Base-by-base conservation (phyloP, 768 basidiomycete species). In the Candolleomyces aberdarensis region DNA sequence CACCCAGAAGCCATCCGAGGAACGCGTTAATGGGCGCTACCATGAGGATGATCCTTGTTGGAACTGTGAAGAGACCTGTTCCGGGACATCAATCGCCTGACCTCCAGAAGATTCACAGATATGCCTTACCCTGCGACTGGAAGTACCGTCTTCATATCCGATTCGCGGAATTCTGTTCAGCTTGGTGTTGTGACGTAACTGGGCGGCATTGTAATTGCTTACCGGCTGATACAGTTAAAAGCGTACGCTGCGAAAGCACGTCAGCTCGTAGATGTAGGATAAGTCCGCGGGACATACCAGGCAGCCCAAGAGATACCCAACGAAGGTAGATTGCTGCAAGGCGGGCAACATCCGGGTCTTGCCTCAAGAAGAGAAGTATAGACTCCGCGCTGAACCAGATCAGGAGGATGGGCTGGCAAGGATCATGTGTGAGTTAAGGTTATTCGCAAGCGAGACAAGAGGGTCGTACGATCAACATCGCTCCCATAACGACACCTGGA, bases 361-460 rank as follows among this genome's bases (percentile, higher is more conserved):
- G 92, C 59, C 83, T 83, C 48, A 92, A 79, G 61, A 74, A 83
- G 36, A 96, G 80, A 0, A 98, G 80, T 47, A 98, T 83, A 0
- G 75, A 64, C 71, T 98, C 94, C 0, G 91, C 86, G 56, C 88
- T 94, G 68, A 89, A 83, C 93, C 96, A 98, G 22, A 94, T 78
- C 2, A 83, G 64, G 51, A 78, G 73, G 62, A 92, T 89, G 0
- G 80, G 80, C 80, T 82, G 44, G 9, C 10, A 19, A 39, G 83
- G 81, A 76, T 81, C 61, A 22, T 51, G 7, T 14, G 52, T n/a
- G 19, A 15, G n/a, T 54, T 11, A 13, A 29, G 43, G 58, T 49
- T 17, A 22, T 31, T 41, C 31, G 2, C 26, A 29, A 44, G 65
- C 58, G 57, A 66, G 43, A 62, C 36, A 57, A 6, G 36, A 32